Base-by-base conservation (phyloP, 2,329 filamentous ascomycete genomes). In the Cercospora janseana region DNA sequence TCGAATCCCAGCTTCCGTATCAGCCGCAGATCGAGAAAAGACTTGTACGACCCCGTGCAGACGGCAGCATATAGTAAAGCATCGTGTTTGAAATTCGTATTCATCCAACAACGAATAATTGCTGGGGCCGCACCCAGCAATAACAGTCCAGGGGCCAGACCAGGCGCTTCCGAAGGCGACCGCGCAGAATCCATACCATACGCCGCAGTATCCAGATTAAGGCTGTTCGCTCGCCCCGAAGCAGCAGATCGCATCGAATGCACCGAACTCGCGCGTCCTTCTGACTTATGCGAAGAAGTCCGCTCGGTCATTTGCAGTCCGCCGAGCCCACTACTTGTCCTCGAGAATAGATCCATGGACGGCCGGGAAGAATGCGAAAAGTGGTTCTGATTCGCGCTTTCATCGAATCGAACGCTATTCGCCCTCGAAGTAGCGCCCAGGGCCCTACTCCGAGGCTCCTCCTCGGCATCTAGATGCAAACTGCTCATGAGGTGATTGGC, bases 321-420 rank as follows among this genome's bases (percentile, higher is more conserved):
- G 49, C 86, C 85, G 62, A 96, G 77, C 27, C 88, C 86, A 68
- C 61, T 65, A 52, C 58, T 60, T 16, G 88, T 90, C 44, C 92
- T 75, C 20, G 87, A 86, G 31, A 83, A 82, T 59, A 95, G 86
- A 49, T 97, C 93, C 38, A 87, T 82, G 9, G 88, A 92, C 49
- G 90, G 86, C 35, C 92, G 83, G 52, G 86, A 87, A 57, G 82
- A 83, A 64, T 95, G 88, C 28, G 85, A 85, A 81, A 93, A 94
- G 68, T 90, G 90, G 40, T 88, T 87, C 62, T 95, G 90, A 61
- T 95, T 83, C 10, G 92, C 91, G 65, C 89, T 95, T 68, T 97
- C 92, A 66, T 97, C 93, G 63, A 98, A 98, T 28, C 93, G 87
- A 60, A 98, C 93, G 66, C 93, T 97, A 67, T 97, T 97, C 40